A percentile compares a stretch with the other conserved stretches of the same genome.
These are phyloP conservation scores for Tylopilus felleus DNA, from an alignment of 768 basidiomycete species.

Conservation along the genomic window DNA sequence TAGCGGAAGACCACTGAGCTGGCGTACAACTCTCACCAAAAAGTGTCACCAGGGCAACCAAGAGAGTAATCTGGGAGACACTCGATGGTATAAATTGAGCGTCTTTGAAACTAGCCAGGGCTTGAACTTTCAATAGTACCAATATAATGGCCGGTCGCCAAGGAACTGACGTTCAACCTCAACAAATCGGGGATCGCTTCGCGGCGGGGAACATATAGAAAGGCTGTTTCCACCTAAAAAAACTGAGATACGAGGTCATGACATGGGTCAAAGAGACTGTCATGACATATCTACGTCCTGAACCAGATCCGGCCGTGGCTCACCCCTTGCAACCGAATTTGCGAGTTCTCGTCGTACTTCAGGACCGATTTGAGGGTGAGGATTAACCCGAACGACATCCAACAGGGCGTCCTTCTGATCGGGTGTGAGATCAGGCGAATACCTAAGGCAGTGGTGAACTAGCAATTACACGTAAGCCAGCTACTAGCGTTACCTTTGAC, in stretches of 20 bases:
- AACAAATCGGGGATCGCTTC: not conserved
- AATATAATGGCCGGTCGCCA: too few relatives aligned
- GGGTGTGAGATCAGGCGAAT: conserved; percentile 89
- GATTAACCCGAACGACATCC: conserved; percentile 83
- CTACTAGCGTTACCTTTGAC: conserved; percentile 67
- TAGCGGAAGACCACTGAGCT: too few relatives aligned
- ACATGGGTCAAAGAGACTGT: not conserved
- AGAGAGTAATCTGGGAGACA: too few relatives aligned
- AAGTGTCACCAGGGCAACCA: too few relatives aligned
- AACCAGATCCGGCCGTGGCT: conserved; percentile 60
- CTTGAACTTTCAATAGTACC: not conserved
- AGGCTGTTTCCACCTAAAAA: not conserved
- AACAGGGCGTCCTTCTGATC: conserved; percentile 98
- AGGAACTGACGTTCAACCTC: too few relatives aligned
- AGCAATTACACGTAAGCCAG: not conserved
- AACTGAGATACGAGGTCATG: not conserved
- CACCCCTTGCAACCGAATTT: conserved; percentile 83
- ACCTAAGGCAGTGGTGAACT: conserved; percentile 46
- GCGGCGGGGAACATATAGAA: not conserved
- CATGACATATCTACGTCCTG: conserved; percentile 66
- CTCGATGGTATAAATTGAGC: too few relatives aligned
- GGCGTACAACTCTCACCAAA: too few relatives aligned
- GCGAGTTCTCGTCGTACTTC: conserved; percentile 91
- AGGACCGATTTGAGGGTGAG: conserved; percentile 82
- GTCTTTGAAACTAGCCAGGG: not conserved